Evolutionary conservation across 805 yeast genomes (phyloP), one percentile per base, ranked within the genome.

Genomic region (Candida caryicola): DNA sequence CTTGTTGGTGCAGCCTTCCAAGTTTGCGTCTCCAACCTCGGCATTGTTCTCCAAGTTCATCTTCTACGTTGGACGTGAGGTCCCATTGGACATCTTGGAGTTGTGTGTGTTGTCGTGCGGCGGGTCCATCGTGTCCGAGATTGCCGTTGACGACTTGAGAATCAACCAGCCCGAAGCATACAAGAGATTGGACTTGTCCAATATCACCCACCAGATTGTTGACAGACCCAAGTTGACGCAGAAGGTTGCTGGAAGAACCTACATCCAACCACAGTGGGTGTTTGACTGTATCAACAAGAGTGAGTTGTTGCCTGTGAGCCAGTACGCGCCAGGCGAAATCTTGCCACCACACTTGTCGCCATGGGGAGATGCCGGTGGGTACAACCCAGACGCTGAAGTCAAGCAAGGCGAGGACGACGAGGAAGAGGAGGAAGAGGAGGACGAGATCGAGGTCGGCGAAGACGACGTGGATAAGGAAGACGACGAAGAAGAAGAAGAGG

Each of bases 321-420:
- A 73, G 39, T 93, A 93, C 58, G 85, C 95, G 31, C 96, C 96
- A 4, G 99, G 99, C 40, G 97, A 91, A 66, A 70, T 87, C 4
- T 73, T 93, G 47, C 99, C 99, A 31, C 97, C 99, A 26, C 99
- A 93, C 64, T 72, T 93, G 55, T 86, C 96, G 36, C 99, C 99
- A 71, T 93, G 99, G 98, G 98, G 98, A 51, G 99, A 93, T 68
- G 77, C 90, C 33, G 88, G 84, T 52, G 83, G 82, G 38, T 93
- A 93, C 66, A 80, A 91, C 63, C 98, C 99, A 53, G 80, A 74
- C 40, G 83, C 77, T 23, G 63, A 63, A 23, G 52, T 60, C 10
- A 73, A 53, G 23, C 64, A 53, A 5, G 63, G 34, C 13, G 77
- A 61, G 9, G 75, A 57, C 2, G 77, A 53, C 8, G 77, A 60